These are phyloP conservation scores for Wickerhamiella domercqiae DNA, from an alignment of 805 yeast genomes.

Conservation along the genomic window DNA sequence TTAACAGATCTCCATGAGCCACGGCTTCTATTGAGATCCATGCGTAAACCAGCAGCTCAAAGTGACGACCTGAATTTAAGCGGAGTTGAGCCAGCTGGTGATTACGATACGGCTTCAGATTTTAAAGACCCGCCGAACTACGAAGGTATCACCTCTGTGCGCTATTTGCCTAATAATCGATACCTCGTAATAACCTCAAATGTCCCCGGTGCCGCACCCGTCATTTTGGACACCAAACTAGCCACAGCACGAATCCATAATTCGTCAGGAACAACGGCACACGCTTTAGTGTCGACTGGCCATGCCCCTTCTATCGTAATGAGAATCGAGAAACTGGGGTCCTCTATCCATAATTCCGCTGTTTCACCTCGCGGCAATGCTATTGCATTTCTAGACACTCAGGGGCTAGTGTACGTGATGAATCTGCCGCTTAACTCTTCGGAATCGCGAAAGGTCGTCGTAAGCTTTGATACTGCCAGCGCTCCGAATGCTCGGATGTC, in stretches of 20 bases:
- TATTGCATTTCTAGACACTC: conserved; percentile 62
- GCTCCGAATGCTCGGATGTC: conserved; percentile 59
- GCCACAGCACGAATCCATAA: background rate
- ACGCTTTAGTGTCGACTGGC: conserved; percentile 18
- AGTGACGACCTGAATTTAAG: too few relatives aligned
- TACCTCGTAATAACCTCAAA: conserved; percentile 39
- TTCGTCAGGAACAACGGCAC: background rate
- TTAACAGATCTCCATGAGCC: conserved; percentile 50
- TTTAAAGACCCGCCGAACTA: conserved; percentile 19
- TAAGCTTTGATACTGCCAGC: conserved; percentile 64
- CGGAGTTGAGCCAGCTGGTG: conserved; percentile 42
- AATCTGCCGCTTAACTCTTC: conserved; percentile 36
- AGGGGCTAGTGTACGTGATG: conserved; percentile 60
- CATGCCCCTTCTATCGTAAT: conserved; percentile 45
- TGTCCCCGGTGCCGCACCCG: conserved; percentile 51
- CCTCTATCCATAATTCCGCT: conserved; percentile 55
- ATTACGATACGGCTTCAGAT: conserved; percentile 42
- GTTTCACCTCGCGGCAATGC: conserved; percentile 81
- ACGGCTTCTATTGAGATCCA: conserved; percentile 51
- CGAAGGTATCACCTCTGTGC: conserved; percentile 77
- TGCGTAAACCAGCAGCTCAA: conserved; percentile 40
- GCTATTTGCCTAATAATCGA: conserved; percentile 49
- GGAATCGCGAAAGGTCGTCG: conserved; percentile 35
- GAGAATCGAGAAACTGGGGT: conserved; percentile 67
- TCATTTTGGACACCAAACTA: conserved; percentile 40